Percentiles rank a stretch among this genome's conserved stretches.
These are phyloP conservation scores for Pestalotiopsis sp. DNA, from an alignment of 2,329 filamentous ascomycete genomes.

Conservation along the genomic window DNA sequence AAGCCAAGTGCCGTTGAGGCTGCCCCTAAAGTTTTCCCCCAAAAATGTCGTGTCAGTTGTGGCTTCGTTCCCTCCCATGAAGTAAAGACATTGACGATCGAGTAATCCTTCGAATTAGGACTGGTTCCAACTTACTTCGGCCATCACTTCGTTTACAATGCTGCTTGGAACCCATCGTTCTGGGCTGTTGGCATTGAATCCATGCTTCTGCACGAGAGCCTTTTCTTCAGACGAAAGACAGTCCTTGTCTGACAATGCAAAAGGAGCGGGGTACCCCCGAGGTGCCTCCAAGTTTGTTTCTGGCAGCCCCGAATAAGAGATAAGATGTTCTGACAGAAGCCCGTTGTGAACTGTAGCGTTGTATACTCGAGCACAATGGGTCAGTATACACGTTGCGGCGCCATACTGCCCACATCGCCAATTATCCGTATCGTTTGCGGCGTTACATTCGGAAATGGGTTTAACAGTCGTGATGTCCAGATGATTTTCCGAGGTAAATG, in stretches of 20 bases:
- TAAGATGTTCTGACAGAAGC: not conserved
- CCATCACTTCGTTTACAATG: not conserved
- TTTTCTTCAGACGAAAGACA: not conserved
- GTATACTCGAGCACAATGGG: slow-evolving; percentile 1
- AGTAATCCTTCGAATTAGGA: not conserved
- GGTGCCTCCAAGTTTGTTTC: not conserved
- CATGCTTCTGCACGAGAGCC: not conserved
- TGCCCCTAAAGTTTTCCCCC: no score
- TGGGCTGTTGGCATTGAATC: not conserved
- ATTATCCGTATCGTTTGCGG: not conserved
- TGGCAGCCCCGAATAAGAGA: not conserved
- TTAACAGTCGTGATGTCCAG: not conserved
- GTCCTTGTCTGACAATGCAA: not conserved
- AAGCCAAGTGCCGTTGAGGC: no score
- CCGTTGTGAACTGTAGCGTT: slow-evolving; percentile 3
- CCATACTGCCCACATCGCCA: slow-evolving; percentile 8
- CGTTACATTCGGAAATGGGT: not conserved
- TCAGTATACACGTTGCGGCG: not conserved
- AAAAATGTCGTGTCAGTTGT: no score
- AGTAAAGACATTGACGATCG: not conserved
- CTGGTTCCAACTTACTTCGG: no score
- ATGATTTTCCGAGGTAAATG: not conserved
- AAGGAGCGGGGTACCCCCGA: not conserved
- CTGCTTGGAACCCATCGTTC: not conserved
- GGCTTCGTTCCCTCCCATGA: not conserved